Percentiles rank a stretch among this genome's conserved stretches.
These are phyloP conservation scores for Fusarium globosum DNA, from an alignment of 2,329 filamentous ascomycete genomes.

Conservation along the genomic window DNA sequence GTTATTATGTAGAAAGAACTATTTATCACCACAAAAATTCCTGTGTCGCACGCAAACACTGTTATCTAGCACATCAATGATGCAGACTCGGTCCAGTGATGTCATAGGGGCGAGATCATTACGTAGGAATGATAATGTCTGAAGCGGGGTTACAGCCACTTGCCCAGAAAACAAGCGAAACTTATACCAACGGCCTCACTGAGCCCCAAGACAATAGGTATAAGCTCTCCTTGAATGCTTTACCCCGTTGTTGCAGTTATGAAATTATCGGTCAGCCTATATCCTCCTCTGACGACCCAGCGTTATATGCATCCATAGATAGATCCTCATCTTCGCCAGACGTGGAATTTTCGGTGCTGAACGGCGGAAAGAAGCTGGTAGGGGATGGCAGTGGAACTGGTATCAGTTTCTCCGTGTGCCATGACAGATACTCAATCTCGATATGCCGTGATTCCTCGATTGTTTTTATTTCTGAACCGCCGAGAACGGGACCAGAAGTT, in stretches of 20 bases:
- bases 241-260: too few species aligned
- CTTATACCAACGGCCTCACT: background rate
- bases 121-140: too few species aligned
- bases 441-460: slow-evolving; percentile 35
- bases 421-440: slow-evolving; percentile 55
- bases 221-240: too few species aligned
- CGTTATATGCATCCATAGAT: background rate
- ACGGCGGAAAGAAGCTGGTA: background rate
- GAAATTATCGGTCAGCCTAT: background rate
- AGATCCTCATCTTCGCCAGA: background rate
- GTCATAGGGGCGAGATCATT: too few species aligned
- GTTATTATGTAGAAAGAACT: too few species aligned
- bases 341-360: background rate
- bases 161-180: too few species aligned
- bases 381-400: background rate
- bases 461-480: background rate
- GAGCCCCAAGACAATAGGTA: too few species aligned
- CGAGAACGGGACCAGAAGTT: slow-evolving; percentile 45
- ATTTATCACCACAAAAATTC: too few species aligned
- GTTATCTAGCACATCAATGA: too few species aligned
- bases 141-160: too few species aligned
- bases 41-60: too few species aligned
- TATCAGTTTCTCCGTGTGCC: background rate
- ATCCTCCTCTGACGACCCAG: background rate
- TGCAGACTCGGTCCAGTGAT: too few species aligned